A percentile compares a stretch with the other conserved stretches of the same genome.
Conservation (phyloP, 1,139 yeast genomes). For the Blastobotrys elegans region DNA sequence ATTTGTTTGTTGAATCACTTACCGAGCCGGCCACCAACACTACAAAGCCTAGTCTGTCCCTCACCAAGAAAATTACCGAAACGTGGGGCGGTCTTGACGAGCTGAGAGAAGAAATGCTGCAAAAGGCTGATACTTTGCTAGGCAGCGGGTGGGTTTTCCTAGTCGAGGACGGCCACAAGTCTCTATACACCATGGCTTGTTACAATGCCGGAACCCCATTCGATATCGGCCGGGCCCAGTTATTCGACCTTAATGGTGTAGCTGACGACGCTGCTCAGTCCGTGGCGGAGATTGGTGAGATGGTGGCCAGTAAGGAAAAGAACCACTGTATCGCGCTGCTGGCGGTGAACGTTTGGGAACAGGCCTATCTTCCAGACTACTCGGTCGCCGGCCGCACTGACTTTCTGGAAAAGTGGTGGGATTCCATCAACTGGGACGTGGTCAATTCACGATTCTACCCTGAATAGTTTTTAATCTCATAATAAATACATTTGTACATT, state of each 20-base stretch:
- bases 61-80: constrained; percentile 32
- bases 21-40: constrained; percentile 23
- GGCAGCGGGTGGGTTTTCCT: constrained; percentile 92
- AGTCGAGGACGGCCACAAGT: constrained; percentile 67
- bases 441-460: constrained; percentile 35
- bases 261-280: constrained; percentile 36
- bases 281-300: constrained; percentile 44
- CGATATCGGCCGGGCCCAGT: constrained; percentile 68
- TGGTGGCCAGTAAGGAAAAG: constrained; percentile 42
- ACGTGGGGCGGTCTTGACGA: constrained; percentile 46
- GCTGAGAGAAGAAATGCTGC: constrained; percentile 50
- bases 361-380: constrained; percentile 76
- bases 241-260: constrained; percentile 69
- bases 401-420: constrained; percentile 72
- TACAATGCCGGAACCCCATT: constrained; percentile 90
- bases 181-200: constrained; percentile 56
- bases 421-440: constrained; percentile 82
- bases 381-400: constrained; percentile 72
- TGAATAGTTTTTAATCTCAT: neutral
- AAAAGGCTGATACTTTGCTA: constrained; percentile 48
- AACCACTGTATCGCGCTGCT: constrained; percentile 77
- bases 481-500: no score
- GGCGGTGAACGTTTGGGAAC: constrained; percentile 83
- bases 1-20: constrained; percentile 75
- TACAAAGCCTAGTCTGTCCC: constrained; percentile 33